Evolutionary conservation across 305 asterid species (phyloP), one percentile per base, ranked within the genome.

Genomic region (Nicotiana rustica): DNA sequence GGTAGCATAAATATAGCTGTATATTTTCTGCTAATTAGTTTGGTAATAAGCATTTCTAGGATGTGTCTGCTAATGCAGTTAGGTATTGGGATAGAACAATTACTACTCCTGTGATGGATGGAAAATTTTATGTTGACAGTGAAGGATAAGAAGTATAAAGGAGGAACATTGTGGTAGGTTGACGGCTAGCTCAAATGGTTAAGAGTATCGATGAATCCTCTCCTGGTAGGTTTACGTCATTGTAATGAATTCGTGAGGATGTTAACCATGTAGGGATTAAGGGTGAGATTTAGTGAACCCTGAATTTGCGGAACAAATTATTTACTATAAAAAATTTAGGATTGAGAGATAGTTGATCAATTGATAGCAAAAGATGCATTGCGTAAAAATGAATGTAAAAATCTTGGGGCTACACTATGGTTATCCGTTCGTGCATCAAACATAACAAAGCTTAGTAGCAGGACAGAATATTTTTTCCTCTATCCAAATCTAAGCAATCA

Each of bases 21-120:
- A 76, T 17, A 25, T 76, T 76, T 76, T 55, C 31, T 17, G 66
- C 52, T 76, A 75, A 55, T 29, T 76, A 76, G 79, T 73, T 66
- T 44, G 4, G 9, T 7, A 49, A 14, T 25, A 75, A 6, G 7
- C 13, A 25, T 52, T 41, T 14, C 44, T 41, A 75, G 65, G 15
- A 0, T 52, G 25, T 21, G 14, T 64, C 21, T 62, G 67, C 12
- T 62, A 61, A 61, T 19, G 25, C 35, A 62, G 2, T 21, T 1
- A 19, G 35, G 67, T 60, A 60, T 18, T 60, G 66, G 66, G 66
- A 8, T 60, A 60, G 35, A 21, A 21, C 67, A 62, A 62, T 60
- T 61, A 10, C 67, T 4, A 62, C 6, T 61, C 5, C 33, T 3
- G 14, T 71, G 61, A 73, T 21, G 62, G 62, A 14, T 49, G 41